Evolutionary conservation across 2,329 filamentous ascomycete species (phyloP).

Genomic region (Paecilomyces sp.): DNA sequence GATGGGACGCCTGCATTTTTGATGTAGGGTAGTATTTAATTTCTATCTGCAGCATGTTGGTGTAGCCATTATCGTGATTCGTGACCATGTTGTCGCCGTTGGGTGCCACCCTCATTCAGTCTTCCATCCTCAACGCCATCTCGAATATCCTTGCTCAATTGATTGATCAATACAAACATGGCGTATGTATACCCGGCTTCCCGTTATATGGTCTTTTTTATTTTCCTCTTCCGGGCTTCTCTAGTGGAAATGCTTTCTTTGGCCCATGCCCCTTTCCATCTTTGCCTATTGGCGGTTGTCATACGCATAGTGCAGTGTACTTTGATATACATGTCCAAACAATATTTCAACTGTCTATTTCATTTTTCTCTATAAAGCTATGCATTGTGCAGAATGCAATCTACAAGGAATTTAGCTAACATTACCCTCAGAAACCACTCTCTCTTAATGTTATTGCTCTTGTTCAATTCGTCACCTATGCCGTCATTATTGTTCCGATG

Average conservation of each 20-base stretch:
- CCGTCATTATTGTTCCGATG: conserved; percentile 65
- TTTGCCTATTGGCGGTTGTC: neutral
- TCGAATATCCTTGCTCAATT: conserved; percentile 32
- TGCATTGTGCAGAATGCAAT: neutral
- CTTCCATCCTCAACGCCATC: conserved; percentile 29
- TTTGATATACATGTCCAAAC: neutral
- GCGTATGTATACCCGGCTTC: conserved; percentile 16
- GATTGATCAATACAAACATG: conserved; percentile 28
- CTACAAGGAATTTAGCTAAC: neutral
- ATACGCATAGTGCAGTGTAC: neutral
- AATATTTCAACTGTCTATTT: neutral
- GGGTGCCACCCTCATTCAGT: conserved; percentile 28
- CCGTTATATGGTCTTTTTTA: too few relatives aligned
- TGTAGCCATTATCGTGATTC: neutral
- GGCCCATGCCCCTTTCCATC: too few relatives aligned
- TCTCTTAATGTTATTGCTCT: conserved; percentile 60
- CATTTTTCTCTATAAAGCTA: neutral
- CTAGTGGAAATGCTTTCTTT: too few relatives aligned
- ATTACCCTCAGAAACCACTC: conserved; percentile 46
- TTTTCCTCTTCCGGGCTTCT: neutral
- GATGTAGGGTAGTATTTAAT: neutral
- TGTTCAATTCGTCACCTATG: conserved; percentile 70
- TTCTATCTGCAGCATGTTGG: neutral
- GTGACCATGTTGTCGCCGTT: conserved; percentile 17
- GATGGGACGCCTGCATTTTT: neutral